These are phyloP conservation scores for Tetrahymena elliotti DNA, from an alignment of 73 alveolate species.

Conservation along the genomic window DNA sequence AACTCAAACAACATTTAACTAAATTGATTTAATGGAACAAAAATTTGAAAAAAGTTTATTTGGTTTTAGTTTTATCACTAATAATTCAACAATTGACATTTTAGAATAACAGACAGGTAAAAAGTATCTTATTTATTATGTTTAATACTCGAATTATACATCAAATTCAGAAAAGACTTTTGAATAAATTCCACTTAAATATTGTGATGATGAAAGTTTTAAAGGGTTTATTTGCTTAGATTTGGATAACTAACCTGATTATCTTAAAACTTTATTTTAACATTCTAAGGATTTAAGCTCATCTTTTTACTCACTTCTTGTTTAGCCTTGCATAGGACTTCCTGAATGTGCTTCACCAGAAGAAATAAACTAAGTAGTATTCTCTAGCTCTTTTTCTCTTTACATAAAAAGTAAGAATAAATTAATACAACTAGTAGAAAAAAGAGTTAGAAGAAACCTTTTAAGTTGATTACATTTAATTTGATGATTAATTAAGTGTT, in stretches of 20 bases:
- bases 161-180: not conserved
- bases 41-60: not conserved
- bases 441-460: not conserved
- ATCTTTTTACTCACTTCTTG: not conserved
- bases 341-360: not conserved
- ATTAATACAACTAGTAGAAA: not conserved
- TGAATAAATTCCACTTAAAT: not conserved
- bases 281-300: not conserved
- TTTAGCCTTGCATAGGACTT: not conserved
- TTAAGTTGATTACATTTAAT: not conserved
- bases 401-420: not conserved
- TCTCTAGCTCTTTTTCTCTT: not conserved
- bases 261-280: not conserved
- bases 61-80: not conserved
- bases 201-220: not conserved
- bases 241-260: not conserved
- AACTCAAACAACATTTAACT: not conserved
- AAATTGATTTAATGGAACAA: not conserved
- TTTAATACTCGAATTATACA: not conserved
- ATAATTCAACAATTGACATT: not conserved
- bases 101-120: not conserved
- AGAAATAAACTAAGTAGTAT: not conserved
- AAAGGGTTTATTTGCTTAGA: not conserved
- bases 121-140: not conserved
- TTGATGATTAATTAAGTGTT: not conserved